Evolutionary conservation across 129 eudicot genomes (phyloP).

Genomic region (Smallanthus sonchifolius): DNA sequence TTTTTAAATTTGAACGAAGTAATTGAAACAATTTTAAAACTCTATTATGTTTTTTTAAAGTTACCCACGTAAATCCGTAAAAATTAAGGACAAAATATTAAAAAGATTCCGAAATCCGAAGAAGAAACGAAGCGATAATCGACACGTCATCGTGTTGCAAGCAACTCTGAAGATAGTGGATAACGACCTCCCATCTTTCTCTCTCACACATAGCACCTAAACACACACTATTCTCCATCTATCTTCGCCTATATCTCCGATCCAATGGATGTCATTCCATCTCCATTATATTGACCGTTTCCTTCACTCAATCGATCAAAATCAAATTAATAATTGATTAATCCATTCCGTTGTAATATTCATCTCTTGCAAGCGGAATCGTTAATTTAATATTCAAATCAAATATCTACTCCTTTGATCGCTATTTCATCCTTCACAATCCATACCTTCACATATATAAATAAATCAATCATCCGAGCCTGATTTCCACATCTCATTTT

Average conservation of each 20-base stretch:
- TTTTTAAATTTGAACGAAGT: no score
- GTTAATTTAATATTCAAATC: conserved; percentile 16
- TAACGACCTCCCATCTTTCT: conserved; percentile 27
- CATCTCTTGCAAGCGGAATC: conserved; percentile 15
- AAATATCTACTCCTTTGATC: conserved; percentile 17
- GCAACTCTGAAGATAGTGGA: conserved; percentile 12
- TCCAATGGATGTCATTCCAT: conserved; percentile 2
- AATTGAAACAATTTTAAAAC: no score
- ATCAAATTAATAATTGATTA: conserved; percentile 13
- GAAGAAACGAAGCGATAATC: not conserved
- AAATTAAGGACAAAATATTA: no score
- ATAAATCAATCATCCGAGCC: not conserved
- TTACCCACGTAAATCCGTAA: no score
- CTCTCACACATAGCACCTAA: conserved; percentile 19
- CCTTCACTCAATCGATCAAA: conserved; percentile 13
- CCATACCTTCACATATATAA: conserved; percentile 2
- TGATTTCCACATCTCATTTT: not conserved
- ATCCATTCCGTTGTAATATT: not conserved
- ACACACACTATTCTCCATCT: not conserved
- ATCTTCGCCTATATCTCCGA: conserved; percentile 17
- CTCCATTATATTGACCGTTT: conserved; percentile 25
- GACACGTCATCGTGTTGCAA: conserved; percentile 24
- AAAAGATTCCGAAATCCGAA: no score
- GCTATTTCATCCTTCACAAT: not conserved
- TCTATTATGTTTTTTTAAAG: no score